These are phyloP conservation scores for Micromonas commoda DNA, from an alignment of 139 green algal species.

Conservation along the genomic window DNA sequence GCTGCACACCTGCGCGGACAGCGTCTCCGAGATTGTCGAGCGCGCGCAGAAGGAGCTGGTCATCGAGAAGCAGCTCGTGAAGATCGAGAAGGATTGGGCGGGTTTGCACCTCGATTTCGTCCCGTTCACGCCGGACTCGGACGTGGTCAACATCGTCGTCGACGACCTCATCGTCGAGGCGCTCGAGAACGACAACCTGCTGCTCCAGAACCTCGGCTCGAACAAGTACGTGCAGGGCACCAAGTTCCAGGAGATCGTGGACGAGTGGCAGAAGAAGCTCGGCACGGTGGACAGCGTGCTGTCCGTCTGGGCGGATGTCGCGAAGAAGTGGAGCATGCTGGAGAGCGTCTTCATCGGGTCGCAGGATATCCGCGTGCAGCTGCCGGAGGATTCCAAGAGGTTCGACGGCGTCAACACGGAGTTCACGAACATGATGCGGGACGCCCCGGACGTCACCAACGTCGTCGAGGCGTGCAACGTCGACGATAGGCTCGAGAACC, in stretches of 20 bases:
- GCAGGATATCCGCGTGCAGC: conserved; percentile 76
- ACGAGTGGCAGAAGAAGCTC: conserved; percentile 70
- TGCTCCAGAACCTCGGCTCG: conserved; percentile 83
- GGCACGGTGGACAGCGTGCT: conserved; percentile 70
- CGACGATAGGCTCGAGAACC: conserved; percentile 52
- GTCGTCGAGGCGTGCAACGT: conserved; percentile 66
- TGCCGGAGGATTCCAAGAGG: conserved; percentile 70
- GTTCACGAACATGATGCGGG: conserved; percentile 72
- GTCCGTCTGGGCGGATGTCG: conserved; percentile 64
- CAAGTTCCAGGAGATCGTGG: conserved; percentile 65
- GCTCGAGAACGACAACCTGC: conserved; percentile 76
- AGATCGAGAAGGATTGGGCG: conserved; percentile 66
- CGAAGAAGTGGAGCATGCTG: conserved; percentile 82
- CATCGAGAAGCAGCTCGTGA: conserved; percentile 66
- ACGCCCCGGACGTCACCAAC: conserved; percentile 53
- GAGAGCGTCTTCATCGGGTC: conserved; percentile 71
- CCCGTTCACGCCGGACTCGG: conserved; percentile 61
- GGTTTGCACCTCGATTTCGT: conserved; percentile 65
- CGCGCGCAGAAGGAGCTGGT: conserved; percentile 76
- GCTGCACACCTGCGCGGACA: conserved; percentile 85
- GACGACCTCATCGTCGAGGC: conserved; percentile 77
- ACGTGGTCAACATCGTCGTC: conserved; percentile 72
- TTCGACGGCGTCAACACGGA: conserved; percentile 71
- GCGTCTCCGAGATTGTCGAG: conserved; percentile 84
- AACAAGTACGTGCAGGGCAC: conserved; percentile 70